A percentile compares a stretch with the other conserved stretches of the same genome.
Conservation (phyloP, 2,329 filamentous ascomycete genomes). For the Xenoacremonium recifei region DNA sequence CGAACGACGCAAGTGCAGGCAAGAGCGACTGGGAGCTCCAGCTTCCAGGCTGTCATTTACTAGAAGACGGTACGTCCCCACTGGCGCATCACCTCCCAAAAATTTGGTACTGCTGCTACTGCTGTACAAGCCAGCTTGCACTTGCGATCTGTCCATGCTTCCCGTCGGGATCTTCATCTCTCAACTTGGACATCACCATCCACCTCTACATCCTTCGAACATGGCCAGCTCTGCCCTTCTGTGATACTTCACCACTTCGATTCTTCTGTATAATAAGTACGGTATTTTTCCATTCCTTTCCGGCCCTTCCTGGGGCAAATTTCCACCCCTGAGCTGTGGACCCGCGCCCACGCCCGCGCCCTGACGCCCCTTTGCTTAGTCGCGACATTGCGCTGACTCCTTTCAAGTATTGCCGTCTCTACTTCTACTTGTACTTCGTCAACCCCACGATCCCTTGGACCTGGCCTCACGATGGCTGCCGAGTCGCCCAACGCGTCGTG, state of each 20-base stretch:
- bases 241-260: slow-evolving; percentile 12
- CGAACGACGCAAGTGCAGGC: slow-evolving; percentile 9
- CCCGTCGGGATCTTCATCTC: slow-evolving; percentile 6
- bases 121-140: slow-evolving; percentile 28
- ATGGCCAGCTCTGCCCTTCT: slow-evolving; percentile 20
- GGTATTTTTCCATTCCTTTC: slow-evolving; percentile 4
- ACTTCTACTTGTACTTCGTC: slow-evolving; percentile 10
- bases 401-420: slow-evolving; percentile 19
- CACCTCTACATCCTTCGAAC: slow-evolving; percentile 5
- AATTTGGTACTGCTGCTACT: slow-evolving; percentile 1
- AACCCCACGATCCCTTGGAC: slow-evolving; percentile 8
- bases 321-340: slow-evolving; percentile 15
- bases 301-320: slow-evolving; percentile 1
- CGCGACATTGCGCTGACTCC: slow-evolving; percentile 22
- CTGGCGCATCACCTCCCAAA: neutral
- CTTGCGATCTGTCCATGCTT: slow-evolving; percentile 27
- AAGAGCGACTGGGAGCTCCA: slow-evolving; percentile 16
- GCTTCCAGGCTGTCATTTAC: slow-evolving; percentile 12
- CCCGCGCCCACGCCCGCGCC: slow-evolving; percentile 8
- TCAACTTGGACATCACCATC: slow-evolving; percentile 5
- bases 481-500: slow-evolving; percentile 36
- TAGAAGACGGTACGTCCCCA: neutral
- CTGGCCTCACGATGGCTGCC: slow-evolving; percentile 34
- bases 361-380: slow-evolving; percentile 21
- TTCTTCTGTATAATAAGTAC: slow-evolving; percentile 26